Evolutionary conservation across 2,329 filamentous ascomycete genomes (phyloP), one percentile per base, ranked within the genome.

Genomic region (Acrocalymma vagum): DNA sequence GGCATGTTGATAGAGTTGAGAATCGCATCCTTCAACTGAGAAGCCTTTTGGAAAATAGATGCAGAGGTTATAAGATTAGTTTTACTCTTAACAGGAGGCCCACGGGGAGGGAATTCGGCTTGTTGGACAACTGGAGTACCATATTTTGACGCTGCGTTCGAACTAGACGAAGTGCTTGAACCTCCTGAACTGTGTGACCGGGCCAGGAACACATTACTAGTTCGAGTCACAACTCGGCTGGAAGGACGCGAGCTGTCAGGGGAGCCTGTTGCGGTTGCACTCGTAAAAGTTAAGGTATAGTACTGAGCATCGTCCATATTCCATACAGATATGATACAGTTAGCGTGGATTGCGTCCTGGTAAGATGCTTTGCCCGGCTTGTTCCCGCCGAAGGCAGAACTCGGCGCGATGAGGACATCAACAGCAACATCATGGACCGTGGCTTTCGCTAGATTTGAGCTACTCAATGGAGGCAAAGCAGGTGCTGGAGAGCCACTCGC

Each of bases 271-370:
- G 51, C 25, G 31, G 54, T 54, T 11, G 81, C 78, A 46, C 78
- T 84, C 9, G 87, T 91, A 46, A 92, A 91, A 0, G 86, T 89
- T 42, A 91, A 72, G 2, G 86, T 90, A 60, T 84, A 91, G 66
- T 86, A 90, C 8, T 78, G 82, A 52, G 85, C 80, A 14, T 79
- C 77, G 27, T 87, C 82, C 25, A 87, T 81, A n/a, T 81, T 75
- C 85, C 87, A 92, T 6, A 88, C 80, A 1, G 84, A 87, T 15
- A 91, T 82, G 30, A 90, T 88, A 85, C 91, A 88, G 51, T 85
- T 86, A 15, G 87, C 85, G 48, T 82, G 81, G 0, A 82, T 66
- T 21, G 77, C 70, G 21, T 59, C 40, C 7, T 51, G 41, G 18
- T 55, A 48, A 5, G 55, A 38, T 7, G 26, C 30, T 24, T 42